phyloP scores from a whole-genome alignment of 495 filamentous ascomycete genomes.

The Tuber umbilicatum region DNA sequence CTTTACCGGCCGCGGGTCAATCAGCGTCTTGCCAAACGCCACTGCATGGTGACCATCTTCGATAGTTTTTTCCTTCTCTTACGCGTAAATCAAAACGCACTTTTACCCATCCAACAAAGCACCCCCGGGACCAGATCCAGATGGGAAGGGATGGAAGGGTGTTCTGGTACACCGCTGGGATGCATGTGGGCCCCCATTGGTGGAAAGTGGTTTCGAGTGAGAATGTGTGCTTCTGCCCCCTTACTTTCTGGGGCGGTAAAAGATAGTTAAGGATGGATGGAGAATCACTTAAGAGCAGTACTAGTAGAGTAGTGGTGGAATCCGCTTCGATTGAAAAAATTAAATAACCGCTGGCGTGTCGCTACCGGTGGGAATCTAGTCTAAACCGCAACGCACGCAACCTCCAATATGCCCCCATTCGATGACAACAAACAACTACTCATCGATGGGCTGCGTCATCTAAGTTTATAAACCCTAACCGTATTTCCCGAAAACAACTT shows the following conservation, averaged over 20 bases:
- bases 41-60: background rate
- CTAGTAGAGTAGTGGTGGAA: background rate
- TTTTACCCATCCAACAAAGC: background rate
- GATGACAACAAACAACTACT: background rate
- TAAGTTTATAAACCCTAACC: constrained; percentile 59
- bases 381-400: background rate
- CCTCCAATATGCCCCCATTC: background rate
- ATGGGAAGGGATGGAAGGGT: background rate
- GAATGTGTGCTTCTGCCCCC: background rate
- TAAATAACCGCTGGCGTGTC: background rate
- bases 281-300: background rate
- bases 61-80: background rate
- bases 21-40: background rate
- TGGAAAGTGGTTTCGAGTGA: background rate
- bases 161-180: background rate
- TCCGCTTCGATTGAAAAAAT: background rate
- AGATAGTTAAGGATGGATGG: background rate
- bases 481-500: constrained; percentile 65
- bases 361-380: background rate
- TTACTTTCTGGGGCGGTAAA: background rate
- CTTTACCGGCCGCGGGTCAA: background rate
- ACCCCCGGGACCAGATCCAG: background rate
- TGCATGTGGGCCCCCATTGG: background rate
- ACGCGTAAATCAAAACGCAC: background rate
- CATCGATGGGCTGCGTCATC: constrained; percentile 10